Percentiles rank a stretch among this genome's conserved stretches.
Evolutionary conservation across 1,139 yeast genomes (phyloP).

Genomic region (Candida tropicalis): DNA sequence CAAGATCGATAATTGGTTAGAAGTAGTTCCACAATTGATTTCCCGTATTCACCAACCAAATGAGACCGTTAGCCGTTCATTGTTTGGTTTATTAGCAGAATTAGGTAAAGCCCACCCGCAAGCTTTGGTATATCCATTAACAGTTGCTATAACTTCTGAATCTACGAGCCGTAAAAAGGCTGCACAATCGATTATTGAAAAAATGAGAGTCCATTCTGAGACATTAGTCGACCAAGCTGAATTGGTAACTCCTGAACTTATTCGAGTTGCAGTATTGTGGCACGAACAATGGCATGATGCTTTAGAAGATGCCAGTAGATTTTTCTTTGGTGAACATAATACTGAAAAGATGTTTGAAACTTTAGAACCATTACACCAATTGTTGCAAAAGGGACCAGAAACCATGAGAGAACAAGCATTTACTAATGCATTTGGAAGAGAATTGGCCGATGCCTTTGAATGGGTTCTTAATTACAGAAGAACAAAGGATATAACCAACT

Average conservation of each 20-base stretch:
- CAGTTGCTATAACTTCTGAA: slow-evolving; percentile 95
- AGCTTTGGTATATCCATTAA: slow-evolving; percentile 91
- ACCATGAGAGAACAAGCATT: slow-evolving; percentile 93
- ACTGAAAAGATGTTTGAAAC: slow-evolving; percentile 94
- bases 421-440: slow-evolving; percentile 92
- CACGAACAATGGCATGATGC: slow-evolving; percentile 99
- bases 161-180: slow-evolving; percentile 88
- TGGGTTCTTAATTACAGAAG: slow-evolving; percentile 88
- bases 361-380: slow-evolving; percentile 83
- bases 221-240: slow-evolving; percentile 89
- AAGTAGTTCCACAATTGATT: slow-evolving; percentile 92
- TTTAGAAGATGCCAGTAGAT: slow-evolving; percentile 91
- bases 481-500: slow-evolving; percentile 81
- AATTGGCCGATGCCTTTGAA: slow-evolving; percentile 87
- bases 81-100: slow-evolving; percentile 80
- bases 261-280: slow-evolving; percentile 95
- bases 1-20: slow-evolving; percentile 90
- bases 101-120: slow-evolving; percentile 97
- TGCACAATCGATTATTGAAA: slow-evolving; percentile 87
- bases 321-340: slow-evolving; percentile 92
- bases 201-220: slow-evolving; percentile 88
- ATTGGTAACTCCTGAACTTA: slow-evolving; percentile 88
- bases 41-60: slow-evolving; percentile 97
- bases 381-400: slow-evolving; percentile 85
- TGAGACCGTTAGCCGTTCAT: slow-evolving; percentile 75